Conservation (phyloP, 257 asterid genomes). For the Lycium barbarum region DNA sequence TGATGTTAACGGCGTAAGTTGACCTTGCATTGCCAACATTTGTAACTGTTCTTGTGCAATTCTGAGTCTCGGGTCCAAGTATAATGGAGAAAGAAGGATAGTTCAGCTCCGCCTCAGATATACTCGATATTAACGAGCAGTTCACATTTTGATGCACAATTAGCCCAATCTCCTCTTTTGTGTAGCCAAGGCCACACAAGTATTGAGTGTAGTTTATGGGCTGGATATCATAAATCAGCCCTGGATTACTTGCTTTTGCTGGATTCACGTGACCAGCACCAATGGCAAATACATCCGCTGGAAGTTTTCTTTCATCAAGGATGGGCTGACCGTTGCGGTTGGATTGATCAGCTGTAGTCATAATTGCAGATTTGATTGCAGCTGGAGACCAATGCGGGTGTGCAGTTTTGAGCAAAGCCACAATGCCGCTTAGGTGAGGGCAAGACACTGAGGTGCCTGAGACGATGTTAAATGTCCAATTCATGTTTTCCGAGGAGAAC, state of each 20-base stretch:
- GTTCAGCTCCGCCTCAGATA: neutral
- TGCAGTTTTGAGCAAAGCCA: neutral
- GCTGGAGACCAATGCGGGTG: neutral
- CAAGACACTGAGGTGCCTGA: slow-evolving; percentile 17
- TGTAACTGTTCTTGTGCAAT: neutral
- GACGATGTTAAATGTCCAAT: neutral
- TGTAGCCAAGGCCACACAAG: neutral
- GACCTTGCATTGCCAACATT: neutral
- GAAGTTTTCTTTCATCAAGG: neutral
- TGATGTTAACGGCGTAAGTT: neutral
- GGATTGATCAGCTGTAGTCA: neutral
- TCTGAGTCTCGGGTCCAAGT: neutral
- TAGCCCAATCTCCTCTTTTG: neutral
- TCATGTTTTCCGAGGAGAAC: neutral
- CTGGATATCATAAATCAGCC: neutral
- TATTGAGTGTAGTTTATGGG: neutral
- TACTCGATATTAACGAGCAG: neutral
- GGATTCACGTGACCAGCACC: neutral
- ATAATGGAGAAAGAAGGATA: neutral
- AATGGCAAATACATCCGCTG: neutral
- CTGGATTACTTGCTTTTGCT: neutral
- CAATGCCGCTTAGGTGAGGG: neutral
- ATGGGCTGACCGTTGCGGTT: neutral
- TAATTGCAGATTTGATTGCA: neutral
- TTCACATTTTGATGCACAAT: neutral